phyloP scores from a whole-genome alignment of 768 basidiomycete species.

The Amanita rubescens region DNA sequence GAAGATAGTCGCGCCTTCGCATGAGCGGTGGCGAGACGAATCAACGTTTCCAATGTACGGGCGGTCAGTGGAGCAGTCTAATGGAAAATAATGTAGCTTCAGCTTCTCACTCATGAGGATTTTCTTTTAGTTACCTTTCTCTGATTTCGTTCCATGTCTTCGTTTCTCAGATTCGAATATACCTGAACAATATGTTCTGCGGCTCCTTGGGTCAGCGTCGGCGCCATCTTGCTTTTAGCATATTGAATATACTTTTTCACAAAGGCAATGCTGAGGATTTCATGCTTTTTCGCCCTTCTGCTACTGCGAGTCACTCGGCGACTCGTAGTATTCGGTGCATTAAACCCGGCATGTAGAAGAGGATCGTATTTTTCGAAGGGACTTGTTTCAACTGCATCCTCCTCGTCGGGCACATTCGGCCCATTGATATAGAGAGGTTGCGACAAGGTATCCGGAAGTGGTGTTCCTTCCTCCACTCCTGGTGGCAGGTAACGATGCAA shows the following conservation, averaged over 20 bases:
- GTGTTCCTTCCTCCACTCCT: conserved; percentile 94
- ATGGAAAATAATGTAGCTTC: conserved; percentile 10
- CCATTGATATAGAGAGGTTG: conserved; percentile 88
- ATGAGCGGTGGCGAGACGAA: conserved; percentile 96
- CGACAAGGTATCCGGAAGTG: conserved; percentile 76
- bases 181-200: conserved; percentile 91
- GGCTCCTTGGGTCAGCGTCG: conserved; percentile 85
- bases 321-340: conserved; percentile 45
- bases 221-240: conserved; percentile 82
- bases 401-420: conserved; percentile 46
- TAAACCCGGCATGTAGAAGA: conserved; percentile 74
- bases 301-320: conserved; percentile 53
- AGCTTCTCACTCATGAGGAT: conserved; percentile 3
- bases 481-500: conserved; percentile 97
- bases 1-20: conserved; percentile 89
- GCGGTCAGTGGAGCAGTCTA: conserved; percentile 97
- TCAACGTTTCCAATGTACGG: conserved; percentile 96
- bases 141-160: conserved; percentile 81
- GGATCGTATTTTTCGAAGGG: conserved; percentile 98
- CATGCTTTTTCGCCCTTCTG: conserved; percentile 56
- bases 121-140: conserved; percentile 53
- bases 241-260: conserved; percentile 99
- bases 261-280: conserved; percentile 88
- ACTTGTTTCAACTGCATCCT: conserved; percentile 58
- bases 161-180: conserved; percentile 87